Percentiles rank a stretch among this genome's conserved stretches.
Evolutionary conservation across 805 yeast genomes (phyloP).

Genomic region (Candida endomychidarum): DNA sequence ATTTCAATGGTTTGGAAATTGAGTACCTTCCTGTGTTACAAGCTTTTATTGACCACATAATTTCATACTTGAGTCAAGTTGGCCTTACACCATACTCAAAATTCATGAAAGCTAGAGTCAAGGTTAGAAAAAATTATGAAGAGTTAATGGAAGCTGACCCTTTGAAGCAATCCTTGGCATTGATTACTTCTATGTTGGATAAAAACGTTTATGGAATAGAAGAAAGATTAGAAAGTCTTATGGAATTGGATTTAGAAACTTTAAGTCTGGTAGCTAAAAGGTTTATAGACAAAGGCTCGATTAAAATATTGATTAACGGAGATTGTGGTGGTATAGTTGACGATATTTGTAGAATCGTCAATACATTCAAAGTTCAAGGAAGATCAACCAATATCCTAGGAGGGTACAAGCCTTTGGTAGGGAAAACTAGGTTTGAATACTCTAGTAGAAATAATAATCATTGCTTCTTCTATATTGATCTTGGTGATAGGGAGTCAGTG

Average conservation of each 20-base stretch:
- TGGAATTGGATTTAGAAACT: constrained; percentile 41
- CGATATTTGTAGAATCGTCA: constrained; percentile 7
- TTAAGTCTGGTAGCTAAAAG: constrained; percentile 8
- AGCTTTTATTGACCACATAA: constrained; percentile 25
- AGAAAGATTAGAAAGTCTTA: constrained; percentile 56
- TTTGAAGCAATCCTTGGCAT: constrained; percentile 48
- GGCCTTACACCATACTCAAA: constrained; percentile 23
- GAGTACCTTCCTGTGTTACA: constrained; percentile 40
- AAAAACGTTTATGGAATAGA: constrained; percentile 54
- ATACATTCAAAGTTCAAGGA: background rate
- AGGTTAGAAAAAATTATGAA: constrained; percentile 48
- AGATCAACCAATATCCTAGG: background rate
- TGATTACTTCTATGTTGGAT: constrained; percentile 54
- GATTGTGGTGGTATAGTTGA: constrained; percentile 6
- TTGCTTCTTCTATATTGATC: constrained; percentile 12
- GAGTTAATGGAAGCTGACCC: constrained; percentile 45
- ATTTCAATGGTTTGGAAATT: constrained; percentile 51
- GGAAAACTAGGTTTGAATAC: constrained; percentile 6
- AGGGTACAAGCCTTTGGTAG: constrained; percentile 1
- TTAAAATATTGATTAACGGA: constrained; percentile 11
- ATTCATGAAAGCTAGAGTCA: constrained; percentile 46
- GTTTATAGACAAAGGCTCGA: constrained; percentile 1
- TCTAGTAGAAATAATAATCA: constrained; percentile 1
- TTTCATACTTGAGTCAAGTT: constrained; percentile 12
- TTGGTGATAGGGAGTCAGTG: constrained; percentile 11